Evolutionary conservation across 2,329 filamentous ascomycete genomes (phyloP).

Genomic region (Verticillium klebahnii): DNA sequence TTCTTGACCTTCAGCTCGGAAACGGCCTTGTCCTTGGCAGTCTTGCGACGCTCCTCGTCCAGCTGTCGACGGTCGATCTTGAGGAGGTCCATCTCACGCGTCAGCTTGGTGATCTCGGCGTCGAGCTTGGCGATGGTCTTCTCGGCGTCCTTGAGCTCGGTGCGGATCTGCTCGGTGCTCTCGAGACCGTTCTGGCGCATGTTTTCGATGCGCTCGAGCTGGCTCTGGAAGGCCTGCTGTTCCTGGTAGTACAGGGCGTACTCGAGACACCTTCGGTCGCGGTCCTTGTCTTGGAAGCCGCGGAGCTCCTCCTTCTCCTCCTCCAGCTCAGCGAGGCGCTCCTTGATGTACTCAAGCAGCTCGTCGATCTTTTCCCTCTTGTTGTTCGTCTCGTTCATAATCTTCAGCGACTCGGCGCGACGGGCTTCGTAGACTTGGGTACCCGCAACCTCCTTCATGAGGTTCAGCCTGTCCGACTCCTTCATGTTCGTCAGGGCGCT

Average conservation of each 20-base stretch:
- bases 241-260: conserved; percentile 93
- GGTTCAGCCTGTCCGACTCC: conserved; percentile 80
- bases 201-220: conserved; percentile 79
- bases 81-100: conserved; percentile 78
- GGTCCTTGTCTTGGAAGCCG: conserved; percentile 91
- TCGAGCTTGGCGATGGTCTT: conserved; percentile 74
- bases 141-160: conserved; percentile 73
- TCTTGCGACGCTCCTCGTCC: conserved; percentile 83
- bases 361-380: conserved; percentile 95
- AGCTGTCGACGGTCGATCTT: conserved; percentile 81
- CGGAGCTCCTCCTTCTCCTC: conserved; percentile 96
- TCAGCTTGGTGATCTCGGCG: conserved; percentile 71
- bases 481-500: conserved; percentile 98
- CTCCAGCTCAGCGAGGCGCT: conserved; percentile 82
- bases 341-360: conserved; percentile 84
- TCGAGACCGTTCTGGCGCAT: conserved; percentile 78
- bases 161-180: conserved; percentile 74
- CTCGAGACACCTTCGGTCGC: conserved; percentile 84
- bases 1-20: conserved; percentile 80
- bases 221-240: conserved; percentile 71
- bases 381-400: conserved; percentile 94
- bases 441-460: conserved; percentile 96
- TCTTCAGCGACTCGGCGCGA: conserved; percentile 86
- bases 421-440: conserved; percentile 96
- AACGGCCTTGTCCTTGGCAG: conserved; percentile 75